Base-by-base conservation (phyloP, 2,329 filamentous ascomycete species). In the Fusarium abutilonis region DNA sequence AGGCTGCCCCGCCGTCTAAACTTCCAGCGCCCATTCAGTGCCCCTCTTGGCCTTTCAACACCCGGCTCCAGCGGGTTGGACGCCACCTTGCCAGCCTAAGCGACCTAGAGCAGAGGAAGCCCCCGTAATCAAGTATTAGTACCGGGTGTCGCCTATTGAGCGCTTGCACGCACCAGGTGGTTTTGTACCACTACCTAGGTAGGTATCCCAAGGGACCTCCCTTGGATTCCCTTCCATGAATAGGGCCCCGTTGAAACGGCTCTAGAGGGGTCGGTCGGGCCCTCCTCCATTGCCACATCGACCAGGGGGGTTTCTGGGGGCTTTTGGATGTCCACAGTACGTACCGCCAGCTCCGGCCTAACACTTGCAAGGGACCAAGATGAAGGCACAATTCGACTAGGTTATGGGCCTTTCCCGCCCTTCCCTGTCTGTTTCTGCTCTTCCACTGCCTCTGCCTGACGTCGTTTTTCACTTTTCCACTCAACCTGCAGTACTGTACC, bases 201-300 rank as follows among this genome's bases (percentile, higher is more conserved):
- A 67, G 63, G 40, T 64, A 67, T 55, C 40, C 66, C 35, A 35
- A 38, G 52, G 55, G 50, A 64, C 40, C 34, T 42, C 32, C 44
- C 23, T 36, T 42, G 35, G 38, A 46, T 46, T 55, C 56, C 56
- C 57, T 51, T 41, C 31, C 45, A 32, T 61, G 23, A 46, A 51
- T 28, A 56, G 39, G 52, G 47, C 36, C 47, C 60, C 56, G 38
- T 65, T 54, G 48, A 46, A 64, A 66, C 31, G 43, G 58, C 60
- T 51, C 48, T 45, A 64, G 55, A 54, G 55, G 47, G 47, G 57
- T 55, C 49, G 56, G 52, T 64, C 56, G n/a, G n/a, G n/a, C n/a
- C n/a, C n/a, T n/a, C 63, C 63, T 66, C 62, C 63, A 64, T 67
- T 58, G 61, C 61, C 63, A 62, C 49, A 40, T 62, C 31, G 63